Evolutionary conservation across 2,329 filamentous ascomycete species (phyloP), one percentile per base, ranked within the genome.

Genomic region (Fusarium chlamydosporum): DNA sequence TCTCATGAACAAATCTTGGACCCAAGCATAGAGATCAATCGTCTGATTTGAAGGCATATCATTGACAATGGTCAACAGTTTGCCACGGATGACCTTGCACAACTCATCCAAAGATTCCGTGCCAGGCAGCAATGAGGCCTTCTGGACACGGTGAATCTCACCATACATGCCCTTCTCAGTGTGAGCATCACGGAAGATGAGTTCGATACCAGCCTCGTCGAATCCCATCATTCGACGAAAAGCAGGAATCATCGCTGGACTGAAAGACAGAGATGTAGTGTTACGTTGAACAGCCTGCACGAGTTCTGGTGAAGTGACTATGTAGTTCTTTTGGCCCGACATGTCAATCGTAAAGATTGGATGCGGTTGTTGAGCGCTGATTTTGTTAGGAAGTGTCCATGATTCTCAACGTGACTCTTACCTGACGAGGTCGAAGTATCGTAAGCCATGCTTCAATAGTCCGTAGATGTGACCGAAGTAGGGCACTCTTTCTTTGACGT

Each of bases 341-440:
- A 71, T 66, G 37, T 71, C 65, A 68, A 71, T 67, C n/a, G 68
- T 71, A 18, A 71, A 71, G 47, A 71, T 71, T 56, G 68, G 65
- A 37, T 71, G 68, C 9, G 65, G 57, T 42, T 71, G 68, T 18
- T 69, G 45, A 3, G 68, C 57, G 37, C 68, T 71, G 15, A 3
- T 2, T 16, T 38, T 8, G 2, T 70, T 38, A 70, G 59, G 16
- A 33, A 29, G 1, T 4, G 3, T 13, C 13, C 4, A 1, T 0
- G 11, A 50, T 2, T 4, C 1, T 4, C 7, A 20, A 11, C 0
- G 9, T 7, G 1, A 33, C 2, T 59, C 57, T 11, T 20, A 42
- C 67, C 67, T 71, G 41, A 68, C 64, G 3, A 68, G 15, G 16
- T 71, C 68, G 27, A 71, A 70, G 11, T 71, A 71, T 15, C 59